Evolutionary conservation across 495 filamentous ascomycete genomes (phyloP), one percentile per base, ranked within the genome.

Genomic region (Apodospora peruviana): DNA sequence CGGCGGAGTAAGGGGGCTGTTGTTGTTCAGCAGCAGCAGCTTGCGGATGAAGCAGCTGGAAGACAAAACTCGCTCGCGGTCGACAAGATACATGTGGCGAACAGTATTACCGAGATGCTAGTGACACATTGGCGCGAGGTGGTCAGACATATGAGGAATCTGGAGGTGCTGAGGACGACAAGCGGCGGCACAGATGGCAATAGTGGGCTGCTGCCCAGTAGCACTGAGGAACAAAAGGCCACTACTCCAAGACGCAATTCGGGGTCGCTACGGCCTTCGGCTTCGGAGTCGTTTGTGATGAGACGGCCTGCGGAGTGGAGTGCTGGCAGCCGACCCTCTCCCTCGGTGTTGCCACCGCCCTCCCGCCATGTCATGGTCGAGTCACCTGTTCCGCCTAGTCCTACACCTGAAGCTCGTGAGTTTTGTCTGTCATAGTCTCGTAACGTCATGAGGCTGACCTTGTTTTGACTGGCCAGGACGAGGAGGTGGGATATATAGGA

Each of bases 91-190:
- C 72, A 72, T 38, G 59, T 79, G 32, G 75, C 78, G 0, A 80
- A 78, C 34, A 60, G 58, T 17, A 72, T 84, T 39, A 63, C 76
- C 4, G 78, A 82, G 65, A 80, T 81, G 73, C 62, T 83, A 12
- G 75, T 83, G 45, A 65, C 69, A 12, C 68, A 79, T 43, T 84
- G 80, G 80, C 66, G 72, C 20, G 78, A 81, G 20, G 72, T 81
- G 4, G 77, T 81, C 58, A 68, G 63, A 43, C 74, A 84, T 23
- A 73, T 77, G 69, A 69, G 58, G 40, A 67, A 54, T 43, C 50
- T 76, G 0, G 65, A 60, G 3, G 54, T 60, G 9, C 32, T 66
- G 27, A 70, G 55, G 48, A 45, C 53, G 27, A 45, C 19, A 12
- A 44, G n/a, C 1, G 50, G 40, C 14, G 48, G 35, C 2, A 17